Evolutionary conservation across 2,329 filamentous ascomycete genomes (phyloP).

Genomic region (Exophiala bonariae): DNA sequence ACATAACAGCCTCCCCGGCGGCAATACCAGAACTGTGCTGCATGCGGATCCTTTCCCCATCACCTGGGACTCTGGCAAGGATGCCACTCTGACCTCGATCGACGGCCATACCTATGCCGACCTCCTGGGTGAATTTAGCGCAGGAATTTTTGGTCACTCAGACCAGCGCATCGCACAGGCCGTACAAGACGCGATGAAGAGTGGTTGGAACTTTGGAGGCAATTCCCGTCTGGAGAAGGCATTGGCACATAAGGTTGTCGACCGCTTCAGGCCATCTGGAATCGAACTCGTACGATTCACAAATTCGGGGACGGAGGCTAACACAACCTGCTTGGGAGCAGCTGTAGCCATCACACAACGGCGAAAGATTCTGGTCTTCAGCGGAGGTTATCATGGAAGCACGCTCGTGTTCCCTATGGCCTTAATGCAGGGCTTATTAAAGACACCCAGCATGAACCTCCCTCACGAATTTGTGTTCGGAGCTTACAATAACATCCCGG

Average conservation of each 20-base stretch:
- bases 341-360: slow-evolving; percentile 47
- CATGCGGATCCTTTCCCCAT: slow-evolving; percentile 34
- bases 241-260: slow-evolving; percentile 51
- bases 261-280: slow-evolving; percentile 50
- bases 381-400: slow-evolving; percentile 39
- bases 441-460: slow-evolving; percentile 57
- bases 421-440: slow-evolving; percentile 37
- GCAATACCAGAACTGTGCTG: slow-evolving; percentile 32
- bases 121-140: slow-evolving; percentile 62
- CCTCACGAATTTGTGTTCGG: slow-evolving; percentile 60
- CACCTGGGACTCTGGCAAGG: slow-evolving; percentile 29
- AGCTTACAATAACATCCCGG: slow-evolving; percentile 59
- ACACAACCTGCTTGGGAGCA: slow-evolving; percentile 58
- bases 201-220: slow-evolving; percentile 56
- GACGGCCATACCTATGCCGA: slow-evolving; percentile 52
- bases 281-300: slow-evolving; percentile 60
- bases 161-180: slow-evolving; percentile 54
- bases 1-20: slow-evolving; percentile 26
- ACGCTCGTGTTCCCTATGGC: slow-evolving; percentile 36
- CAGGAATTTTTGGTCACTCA: slow-evolving; percentile 66
- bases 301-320: slow-evolving; percentile 68
- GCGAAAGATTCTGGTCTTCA: neutral
- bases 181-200: slow-evolving; percentile 44
- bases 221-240: slow-evolving; percentile 52
- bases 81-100: slow-evolving; percentile 30